Conservation (phyloP, 1,284 basidiomycete genomes). For the Ustilago crameri region DNA sequence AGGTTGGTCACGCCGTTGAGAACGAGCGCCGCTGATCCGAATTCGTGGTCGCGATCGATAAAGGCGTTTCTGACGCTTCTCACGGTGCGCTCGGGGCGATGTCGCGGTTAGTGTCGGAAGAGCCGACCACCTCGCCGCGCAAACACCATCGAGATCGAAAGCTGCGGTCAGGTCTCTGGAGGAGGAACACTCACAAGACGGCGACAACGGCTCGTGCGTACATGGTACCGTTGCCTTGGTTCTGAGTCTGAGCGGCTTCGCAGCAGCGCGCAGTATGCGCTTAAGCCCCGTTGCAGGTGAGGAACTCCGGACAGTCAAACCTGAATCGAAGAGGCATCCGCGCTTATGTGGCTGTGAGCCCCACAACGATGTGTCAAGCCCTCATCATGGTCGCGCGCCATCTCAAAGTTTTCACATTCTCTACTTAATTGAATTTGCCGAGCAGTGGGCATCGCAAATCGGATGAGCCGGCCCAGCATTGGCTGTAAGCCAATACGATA, state of each 20-base stretch:
- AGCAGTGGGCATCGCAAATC: not conserved
- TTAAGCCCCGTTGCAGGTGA: not conserved
- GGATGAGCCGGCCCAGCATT: not conserved
- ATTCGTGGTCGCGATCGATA: not conserved
- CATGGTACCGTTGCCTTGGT: no score
- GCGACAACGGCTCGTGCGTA: no score
- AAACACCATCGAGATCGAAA: not conserved
- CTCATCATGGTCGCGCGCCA: no score
- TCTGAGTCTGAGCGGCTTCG: no score
- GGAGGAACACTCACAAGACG: no score
- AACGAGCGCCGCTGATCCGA: no score
- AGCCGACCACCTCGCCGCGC: not conserved
- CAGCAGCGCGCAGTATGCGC: not conserved
- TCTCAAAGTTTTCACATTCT: no score
- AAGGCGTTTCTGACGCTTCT: not conserved
- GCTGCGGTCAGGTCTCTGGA: no score
- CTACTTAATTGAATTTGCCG: not conserved
- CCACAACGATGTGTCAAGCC: no score
- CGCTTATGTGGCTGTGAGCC: no score
- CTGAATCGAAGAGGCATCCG: not conserved
- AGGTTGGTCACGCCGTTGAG: no score
- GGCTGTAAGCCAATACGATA: not conserved
- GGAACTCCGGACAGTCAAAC: not conserved
- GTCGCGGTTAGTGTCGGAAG: not conserved
- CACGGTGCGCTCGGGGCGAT: not conserved